A percentile compares a stretch with the other conserved stretches of the same genome.
Conservation (phyloP, 1,284 basidiomycete genomes). For the Exobasidium cylindrosporum region DNA sequence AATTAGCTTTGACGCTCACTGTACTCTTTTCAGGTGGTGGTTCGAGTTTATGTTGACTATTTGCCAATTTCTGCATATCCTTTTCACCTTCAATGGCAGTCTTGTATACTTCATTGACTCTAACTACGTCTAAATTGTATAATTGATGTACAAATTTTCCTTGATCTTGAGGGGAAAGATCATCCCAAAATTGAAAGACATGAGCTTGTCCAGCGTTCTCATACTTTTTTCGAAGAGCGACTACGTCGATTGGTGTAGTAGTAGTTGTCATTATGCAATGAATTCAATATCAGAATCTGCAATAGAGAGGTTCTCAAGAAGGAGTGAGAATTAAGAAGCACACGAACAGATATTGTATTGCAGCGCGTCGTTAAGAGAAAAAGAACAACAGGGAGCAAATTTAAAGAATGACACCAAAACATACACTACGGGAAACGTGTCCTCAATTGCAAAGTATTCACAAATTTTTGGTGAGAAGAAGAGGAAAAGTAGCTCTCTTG, state of each 20-base stretch:
- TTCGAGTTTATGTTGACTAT: constrained; percentile 2
- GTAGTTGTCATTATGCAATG: not conserved
- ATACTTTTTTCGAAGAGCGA: constrained; percentile 11
- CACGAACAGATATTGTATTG: too few relatives aligned
- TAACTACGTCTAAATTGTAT: constrained; percentile 75
- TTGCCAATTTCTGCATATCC: constrained; percentile 21
- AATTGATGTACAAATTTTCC: constrained; percentile 71
- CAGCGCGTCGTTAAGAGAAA: too few relatives aligned
- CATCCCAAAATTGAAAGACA: constrained; percentile 80
- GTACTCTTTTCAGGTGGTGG: constrained; percentile 15
- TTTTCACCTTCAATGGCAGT: constrained; percentile 64
- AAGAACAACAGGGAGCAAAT: too few relatives aligned
- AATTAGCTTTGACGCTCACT: constrained; percentile 20
- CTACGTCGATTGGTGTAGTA: not conserved
- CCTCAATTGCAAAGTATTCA: too few relatives aligned
- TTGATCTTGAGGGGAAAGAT: constrained; percentile 69
- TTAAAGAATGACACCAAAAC: too few relatives aligned
- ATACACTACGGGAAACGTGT: too few relatives aligned
- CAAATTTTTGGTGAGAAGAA: too few relatives aligned
- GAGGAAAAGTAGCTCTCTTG: too few relatives aligned
- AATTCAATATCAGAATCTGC: too few relatives aligned
- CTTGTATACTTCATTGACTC: constrained; percentile 83
- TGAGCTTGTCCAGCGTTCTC: constrained; percentile 80
- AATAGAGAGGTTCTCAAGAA: too few relatives aligned
- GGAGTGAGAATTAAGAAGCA: too few relatives aligned